Evolutionary conservation across 2,329 filamentous ascomycete genomes (phyloP).

Genomic region (Xylaria sp.): DNA sequence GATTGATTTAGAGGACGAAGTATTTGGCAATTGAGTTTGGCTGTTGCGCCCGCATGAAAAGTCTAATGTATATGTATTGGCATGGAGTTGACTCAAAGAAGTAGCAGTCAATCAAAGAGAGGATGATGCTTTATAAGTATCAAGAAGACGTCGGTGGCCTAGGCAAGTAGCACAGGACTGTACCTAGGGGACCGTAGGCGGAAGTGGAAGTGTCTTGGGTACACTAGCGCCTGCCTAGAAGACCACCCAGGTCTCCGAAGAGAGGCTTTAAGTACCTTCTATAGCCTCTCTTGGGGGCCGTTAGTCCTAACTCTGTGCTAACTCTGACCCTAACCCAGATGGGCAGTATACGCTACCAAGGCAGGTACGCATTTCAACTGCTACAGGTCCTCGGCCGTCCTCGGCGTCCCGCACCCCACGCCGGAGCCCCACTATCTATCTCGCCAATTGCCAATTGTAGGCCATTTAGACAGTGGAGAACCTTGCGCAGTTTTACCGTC

Average conservation of each 20-base stretch:
- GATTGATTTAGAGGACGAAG: not conserved
- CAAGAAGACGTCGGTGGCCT: constrained; percentile 5
- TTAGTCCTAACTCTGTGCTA: constrained; percentile 2
- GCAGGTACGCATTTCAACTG: not conserved
- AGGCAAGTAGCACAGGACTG: not conserved
- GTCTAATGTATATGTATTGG: not conserved
- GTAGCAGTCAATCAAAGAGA: constrained; percentile 13
- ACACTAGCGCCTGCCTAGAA: constrained; percentile 1
- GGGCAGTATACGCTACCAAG: not conserved
- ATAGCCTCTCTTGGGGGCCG: not conserved
- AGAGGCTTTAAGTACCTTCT: constrained; percentile 7
- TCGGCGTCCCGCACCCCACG: constrained; percentile 30
- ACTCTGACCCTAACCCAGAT: not conserved
- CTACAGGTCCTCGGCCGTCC: constrained; percentile 33
- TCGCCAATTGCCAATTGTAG: not conserved
- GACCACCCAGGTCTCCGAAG: not conserved
- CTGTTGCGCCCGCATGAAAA: not conserved
- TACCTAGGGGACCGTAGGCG: not conserved
- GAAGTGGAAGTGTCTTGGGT: not conserved
- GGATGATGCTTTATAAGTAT: constrained; percentile 11
- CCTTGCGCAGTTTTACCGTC: not conserved
- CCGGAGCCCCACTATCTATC: not conserved
- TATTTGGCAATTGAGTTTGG: not conserved
- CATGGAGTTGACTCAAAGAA: constrained; percentile 13
- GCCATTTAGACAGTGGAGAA: not conserved